These are phyloP conservation scores for Solanum pimpinellifolium DNA, from an alignment of 257 asterid genomes.

Conservation along the genomic window DNA sequence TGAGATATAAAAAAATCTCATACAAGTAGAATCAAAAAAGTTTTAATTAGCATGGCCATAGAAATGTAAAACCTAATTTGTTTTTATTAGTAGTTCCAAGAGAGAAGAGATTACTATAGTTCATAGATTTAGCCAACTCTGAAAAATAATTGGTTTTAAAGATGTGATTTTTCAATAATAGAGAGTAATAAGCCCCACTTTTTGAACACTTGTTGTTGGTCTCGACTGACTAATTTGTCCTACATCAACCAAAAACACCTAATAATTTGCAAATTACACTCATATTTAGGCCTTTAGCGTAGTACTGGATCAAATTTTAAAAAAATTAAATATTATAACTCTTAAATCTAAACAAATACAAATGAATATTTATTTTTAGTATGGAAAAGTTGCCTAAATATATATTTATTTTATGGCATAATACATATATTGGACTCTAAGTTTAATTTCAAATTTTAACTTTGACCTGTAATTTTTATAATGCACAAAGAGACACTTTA, in stretches of 20 bases:
- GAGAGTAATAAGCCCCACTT: neutral
- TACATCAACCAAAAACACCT: neutral
- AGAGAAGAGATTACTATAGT: neutral
- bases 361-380: too few species aligned
- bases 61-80: neutral
- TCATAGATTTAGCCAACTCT: neutral
- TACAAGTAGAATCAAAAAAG: neutral
- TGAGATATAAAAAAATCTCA: neutral
- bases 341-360: too few species aligned
- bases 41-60: neutral
- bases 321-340: too few species aligned
- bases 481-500: too few species aligned
- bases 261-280: neutral
- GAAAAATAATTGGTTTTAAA: neutral
- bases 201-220: neutral
- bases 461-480: too few species aligned
- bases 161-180: neutral
- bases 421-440: too few species aligned
- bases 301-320: too few species aligned
- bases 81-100: neutral
- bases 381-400: too few species aligned
- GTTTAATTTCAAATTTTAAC: too few species aligned
- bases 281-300: neutral
- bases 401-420: too few species aligned
- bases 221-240: neutral